phyloP scores from a whole-genome alignment of 2,329 filamentous ascomycete genomes.

The Ascochyta viciae-villosae region DNA sequence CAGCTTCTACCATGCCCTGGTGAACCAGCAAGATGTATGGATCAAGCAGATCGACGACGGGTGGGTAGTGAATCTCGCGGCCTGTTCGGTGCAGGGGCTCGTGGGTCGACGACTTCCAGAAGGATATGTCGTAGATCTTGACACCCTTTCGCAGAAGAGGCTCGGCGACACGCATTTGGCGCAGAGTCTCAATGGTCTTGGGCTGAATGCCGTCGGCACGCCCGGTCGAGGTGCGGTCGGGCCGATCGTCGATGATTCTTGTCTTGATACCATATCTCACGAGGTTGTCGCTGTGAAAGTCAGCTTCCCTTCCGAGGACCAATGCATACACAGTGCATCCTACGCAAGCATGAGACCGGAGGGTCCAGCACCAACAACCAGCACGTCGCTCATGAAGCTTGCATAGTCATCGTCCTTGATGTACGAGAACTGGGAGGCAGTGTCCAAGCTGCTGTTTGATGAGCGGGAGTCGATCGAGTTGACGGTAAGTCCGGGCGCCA shows the following conservation, averaged over 20 bases:
- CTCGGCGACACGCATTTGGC: slow-evolving; percentile 76
- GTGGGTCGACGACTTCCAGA: slow-evolving; percentile 60
- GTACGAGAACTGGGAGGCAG: slow-evolving; percentile 26
- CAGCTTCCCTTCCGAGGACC: slow-evolving; percentile 1
- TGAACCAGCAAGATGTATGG: slow-evolving; percentile 66
- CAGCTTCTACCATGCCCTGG: slow-evolving; percentile 76
- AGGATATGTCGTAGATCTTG: slow-evolving; percentile 75
- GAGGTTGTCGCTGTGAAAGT: slow-evolving; percentile 58
- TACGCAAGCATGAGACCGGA: slow-evolving; percentile 54
- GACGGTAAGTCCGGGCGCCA: slow-evolving; percentile 41
- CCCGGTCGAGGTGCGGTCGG: slow-evolving; percentile 71
- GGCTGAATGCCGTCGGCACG: slow-evolving; percentile 77
- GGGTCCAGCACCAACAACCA: slow-evolving; percentile 54
- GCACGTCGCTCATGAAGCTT: slow-evolving; percentile 48
- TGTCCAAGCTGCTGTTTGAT: slow-evolving; percentile 31
- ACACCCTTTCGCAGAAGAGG: slow-evolving; percentile 70
- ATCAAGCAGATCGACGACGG: slow-evolving; percentile 58
- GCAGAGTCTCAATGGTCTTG: slow-evolving; percentile 79
- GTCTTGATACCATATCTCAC: slow-evolving; percentile 71
- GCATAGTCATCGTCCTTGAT: slow-evolving; percentile 35
- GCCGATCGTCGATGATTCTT: slow-evolving; percentile 71
- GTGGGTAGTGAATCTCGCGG: slow-evolving; percentile 72
- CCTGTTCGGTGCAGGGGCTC: slow-evolving; percentile 64
- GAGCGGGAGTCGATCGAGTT: slow-evolving; percentile 36
- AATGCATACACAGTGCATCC: slow-evolving; percentile 1